Evolutionary conservation across 176 grass and related monocot species (phyloP).

Genomic region (Oryza meyeriana): DNA sequence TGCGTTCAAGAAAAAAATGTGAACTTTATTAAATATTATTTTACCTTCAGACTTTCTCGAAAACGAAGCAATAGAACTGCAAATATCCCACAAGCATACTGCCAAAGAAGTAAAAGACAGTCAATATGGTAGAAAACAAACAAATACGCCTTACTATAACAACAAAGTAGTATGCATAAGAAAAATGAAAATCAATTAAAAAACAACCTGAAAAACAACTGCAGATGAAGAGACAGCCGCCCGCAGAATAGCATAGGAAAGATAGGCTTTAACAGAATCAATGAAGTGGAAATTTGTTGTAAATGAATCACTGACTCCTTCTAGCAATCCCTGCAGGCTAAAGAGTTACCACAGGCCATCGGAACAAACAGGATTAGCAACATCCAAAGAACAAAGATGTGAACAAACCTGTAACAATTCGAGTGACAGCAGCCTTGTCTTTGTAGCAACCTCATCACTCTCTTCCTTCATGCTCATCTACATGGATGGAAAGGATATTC

Average conservation of each 20-base stretch:
- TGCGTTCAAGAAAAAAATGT: no score
- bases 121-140: constrained; percentile 19
- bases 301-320: constrained; percentile 84
- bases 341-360: constrained; percentile 24
- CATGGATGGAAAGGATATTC: constrained; percentile 28
- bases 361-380: constrained; percentile 40
- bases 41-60: constrained; percentile 97
- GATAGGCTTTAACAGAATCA: constrained; percentile 98
- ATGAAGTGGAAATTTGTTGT: constrained; percentile 99
- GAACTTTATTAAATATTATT: constrained; percentile 19
- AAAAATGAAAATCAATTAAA: background rate
- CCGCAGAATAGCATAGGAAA: constrained; percentile 90
- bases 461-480: constrained; percentile 99
- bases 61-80: constrained; percentile 93
- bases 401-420: constrained; percentile 88
- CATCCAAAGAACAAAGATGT: constrained; percentile 12
- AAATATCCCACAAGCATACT: constrained; percentile 98
- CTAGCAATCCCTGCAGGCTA: constrained; percentile 80
- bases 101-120: constrained; percentile 40
- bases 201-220: constrained; percentile 89
- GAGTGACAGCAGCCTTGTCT: constrained; percentile 94
- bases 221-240: constrained; percentile 87
- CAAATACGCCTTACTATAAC: background rate
- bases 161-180: constrained; percentile 28
- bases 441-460: constrained; percentile 87